A percentile compares a stretch with the other conserved stretches of the same genome.
phyloP scores from a whole-genome alignment of 306 rosid species.

The Ammopiptanthus mongolicus region DNA sequence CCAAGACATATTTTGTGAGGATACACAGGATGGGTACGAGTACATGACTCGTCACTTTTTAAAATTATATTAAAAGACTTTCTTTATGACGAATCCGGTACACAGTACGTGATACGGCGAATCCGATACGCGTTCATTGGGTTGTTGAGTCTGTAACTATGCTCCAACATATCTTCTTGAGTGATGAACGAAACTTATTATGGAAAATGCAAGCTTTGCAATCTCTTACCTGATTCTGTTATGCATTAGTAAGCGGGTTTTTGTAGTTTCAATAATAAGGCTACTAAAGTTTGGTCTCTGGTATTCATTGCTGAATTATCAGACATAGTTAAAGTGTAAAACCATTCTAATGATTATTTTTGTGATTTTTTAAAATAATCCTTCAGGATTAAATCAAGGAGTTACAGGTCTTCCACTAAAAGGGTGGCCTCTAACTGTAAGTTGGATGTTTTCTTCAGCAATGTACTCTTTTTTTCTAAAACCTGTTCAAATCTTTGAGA shows the following conservation, averaged over 20 bases:
- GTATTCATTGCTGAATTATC: background rate
- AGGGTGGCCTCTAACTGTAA: conserved; percentile 97
- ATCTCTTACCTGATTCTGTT: background rate
- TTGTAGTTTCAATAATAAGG: background rate
- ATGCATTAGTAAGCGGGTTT: background rate
- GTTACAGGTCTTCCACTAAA: conserved; percentile 70
- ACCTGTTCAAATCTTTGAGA: conserved; percentile 20
- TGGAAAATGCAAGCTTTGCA: background rate
- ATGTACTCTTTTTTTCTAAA: background rate
- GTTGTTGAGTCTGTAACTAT: too few species aligned
- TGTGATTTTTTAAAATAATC: conserved; percentile 3
- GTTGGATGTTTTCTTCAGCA: conserved; percentile 34
- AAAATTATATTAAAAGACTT: too few species aligned
- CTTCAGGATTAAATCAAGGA: conserved; percentile 72
- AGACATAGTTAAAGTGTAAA: background rate
- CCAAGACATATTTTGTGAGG: too few species aligned
- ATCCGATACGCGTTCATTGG: too few species aligned
- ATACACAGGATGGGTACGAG: too few species aligned
- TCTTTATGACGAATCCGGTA: too few species aligned
- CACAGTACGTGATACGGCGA: too few species aligned
- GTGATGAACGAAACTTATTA: background rate
- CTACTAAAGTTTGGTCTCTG: conserved; percentile 4
- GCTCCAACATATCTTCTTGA: background rate
- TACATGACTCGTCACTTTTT: too few species aligned
- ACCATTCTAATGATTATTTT: background rate